Evolutionary conservation across 2,329 filamentous ascomycete genomes (phyloP).

Genomic region (Seiridium unicorne): DNA sequence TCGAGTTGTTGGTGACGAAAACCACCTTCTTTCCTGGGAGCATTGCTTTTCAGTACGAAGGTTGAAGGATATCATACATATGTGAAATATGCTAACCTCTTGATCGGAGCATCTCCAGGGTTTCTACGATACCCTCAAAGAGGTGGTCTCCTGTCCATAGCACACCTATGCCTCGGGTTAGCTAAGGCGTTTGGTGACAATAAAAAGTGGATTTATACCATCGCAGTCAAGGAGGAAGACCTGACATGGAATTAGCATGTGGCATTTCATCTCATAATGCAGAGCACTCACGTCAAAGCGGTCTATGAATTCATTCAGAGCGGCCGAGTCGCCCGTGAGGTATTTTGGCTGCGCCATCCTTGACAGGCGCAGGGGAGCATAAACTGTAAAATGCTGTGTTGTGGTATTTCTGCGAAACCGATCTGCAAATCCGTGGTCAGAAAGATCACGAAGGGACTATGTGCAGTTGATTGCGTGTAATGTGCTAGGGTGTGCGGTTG

Average conservation of each 20-base stretch:
- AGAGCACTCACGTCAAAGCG: slow-evolving; percentile 76
- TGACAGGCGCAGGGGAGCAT: neutral
- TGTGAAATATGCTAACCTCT: slow-evolving; percentile 57
- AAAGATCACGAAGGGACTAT: too few species aligned
- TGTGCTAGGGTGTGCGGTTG: neutral
- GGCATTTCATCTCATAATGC: neutral
- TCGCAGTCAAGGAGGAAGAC: slow-evolving; percentile 96
- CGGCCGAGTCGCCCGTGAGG: slow-evolving; percentile 75
- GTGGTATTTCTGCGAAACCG: neutral
- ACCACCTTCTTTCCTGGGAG: slow-evolving; percentile 79
- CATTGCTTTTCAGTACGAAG: neutral
- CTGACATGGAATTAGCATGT: slow-evolving; percentile 40
- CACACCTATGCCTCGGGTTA: slow-evolving; percentile 55
- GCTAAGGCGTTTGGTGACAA: neutral
- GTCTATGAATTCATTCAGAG: slow-evolving; percentile 80
- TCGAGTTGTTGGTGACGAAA: slow-evolving; percentile 99
- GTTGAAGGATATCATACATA: neutral
- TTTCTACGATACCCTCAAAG: slow-evolving; percentile 83
- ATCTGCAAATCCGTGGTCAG: neutral
- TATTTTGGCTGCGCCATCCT: slow-evolving; percentile 50
- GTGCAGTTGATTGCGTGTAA: neutral
- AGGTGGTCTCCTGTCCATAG: slow-evolving; percentile 94
- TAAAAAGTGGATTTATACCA: slow-evolving; percentile 56
- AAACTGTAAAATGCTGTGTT: neutral
- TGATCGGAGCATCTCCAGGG: slow-evolving; percentile 75